Base-by-base conservation (phyloP, 139 green algal species). In the Pseudopediastrum boryanum region DNA sequence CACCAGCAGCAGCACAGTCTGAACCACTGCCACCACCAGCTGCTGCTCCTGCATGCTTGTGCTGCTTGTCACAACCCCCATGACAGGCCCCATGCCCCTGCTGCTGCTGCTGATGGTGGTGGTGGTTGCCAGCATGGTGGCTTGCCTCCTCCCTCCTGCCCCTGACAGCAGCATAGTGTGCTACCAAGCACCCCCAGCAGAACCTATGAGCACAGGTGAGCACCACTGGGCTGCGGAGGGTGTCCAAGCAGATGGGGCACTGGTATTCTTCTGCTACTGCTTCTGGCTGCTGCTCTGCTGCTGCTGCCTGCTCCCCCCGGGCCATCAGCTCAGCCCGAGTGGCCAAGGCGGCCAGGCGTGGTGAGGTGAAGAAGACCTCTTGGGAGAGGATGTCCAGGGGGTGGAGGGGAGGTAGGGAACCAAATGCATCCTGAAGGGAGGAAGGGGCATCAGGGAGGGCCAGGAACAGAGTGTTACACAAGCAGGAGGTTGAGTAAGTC, bases 161-260 rank as follows among this genome's bases (percentile, higher is more conserved):
- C 29, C 48, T 64, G 36, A 82, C 44, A 27, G 84, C 62, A 2
- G 77, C 86, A 56, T 79, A 88, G 52, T 88, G 84, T 23, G 76
- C 87, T 0, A 96, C 85, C 35, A 95, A 63, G 86, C 93, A 97
- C 46, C 88, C 88, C 92, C 92, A 95, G 88, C 93, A 97, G 83
- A 95, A 96, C 25, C 89, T 72, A 62, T 97, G 93, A 2, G 89
- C 89, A 69, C 93, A 97, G n/a, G 89, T 91, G 56, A 92, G 85
- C 27, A 96, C 85, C 56, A 97, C 93, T 0, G 92, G 92, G 72
- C 92, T 94, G 77, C 92, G 91, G n/a, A 94, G 77, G 25, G 89
- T 77, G 50, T 96, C 91, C 67, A 93, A 59, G 78, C 93, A 97
- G 36, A 94, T 91, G 13, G 92, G 87, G 78, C 93, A 97, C 66